Evolutionary conservation across 2,329 filamentous ascomycete species (phyloP).

Genomic region (Tolypocladium endophyticum): DNA sequence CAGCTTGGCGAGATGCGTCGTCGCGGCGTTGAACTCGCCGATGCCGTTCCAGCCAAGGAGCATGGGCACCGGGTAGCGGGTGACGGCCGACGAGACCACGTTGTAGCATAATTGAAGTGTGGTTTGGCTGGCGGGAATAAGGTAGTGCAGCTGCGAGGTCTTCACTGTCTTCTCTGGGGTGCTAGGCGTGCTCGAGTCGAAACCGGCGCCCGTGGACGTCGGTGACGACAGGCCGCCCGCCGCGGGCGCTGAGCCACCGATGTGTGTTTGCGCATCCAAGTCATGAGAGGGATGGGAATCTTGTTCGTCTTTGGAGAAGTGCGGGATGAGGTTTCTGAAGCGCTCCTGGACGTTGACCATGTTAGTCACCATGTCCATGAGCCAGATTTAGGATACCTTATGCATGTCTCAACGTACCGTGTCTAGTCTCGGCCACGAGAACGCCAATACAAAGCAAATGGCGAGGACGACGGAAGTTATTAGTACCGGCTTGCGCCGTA

Average conservation of each 20-base stretch:
- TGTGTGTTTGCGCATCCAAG: not conserved
- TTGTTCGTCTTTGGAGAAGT: not conserved
- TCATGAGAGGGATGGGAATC: not conserved
- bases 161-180: not conserved
- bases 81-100: conserved; percentile 24
- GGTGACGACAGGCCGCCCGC: not conserved
- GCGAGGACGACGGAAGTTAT: not conserved
- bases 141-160: conserved; percentile 24
- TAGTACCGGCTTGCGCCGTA: not conserved
- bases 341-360: not conserved
- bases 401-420: not conserved
- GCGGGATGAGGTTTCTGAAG: not conserved
- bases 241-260: not conserved
- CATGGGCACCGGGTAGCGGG: conserved; percentile 24
- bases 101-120: conserved; percentile 27
- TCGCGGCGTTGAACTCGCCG: conserved; percentile 21
- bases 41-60: conserved; percentile 27
- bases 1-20: conserved; percentile 28
- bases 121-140: conserved; percentile 25
- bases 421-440: not conserved
- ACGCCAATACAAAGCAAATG: not conserved
- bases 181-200: not conserved
- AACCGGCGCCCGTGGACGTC: not conserved
- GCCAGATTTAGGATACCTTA: not conserved
- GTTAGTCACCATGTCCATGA: not conserved